A percentile compares a stretch with the other conserved stretches of the same genome.
These are phyloP conservation scores for Aspergillus brunneoviolaceus DNA, from an alignment of 2,329 filamentous ascomycete species.

Conservation along the genomic window DNA sequence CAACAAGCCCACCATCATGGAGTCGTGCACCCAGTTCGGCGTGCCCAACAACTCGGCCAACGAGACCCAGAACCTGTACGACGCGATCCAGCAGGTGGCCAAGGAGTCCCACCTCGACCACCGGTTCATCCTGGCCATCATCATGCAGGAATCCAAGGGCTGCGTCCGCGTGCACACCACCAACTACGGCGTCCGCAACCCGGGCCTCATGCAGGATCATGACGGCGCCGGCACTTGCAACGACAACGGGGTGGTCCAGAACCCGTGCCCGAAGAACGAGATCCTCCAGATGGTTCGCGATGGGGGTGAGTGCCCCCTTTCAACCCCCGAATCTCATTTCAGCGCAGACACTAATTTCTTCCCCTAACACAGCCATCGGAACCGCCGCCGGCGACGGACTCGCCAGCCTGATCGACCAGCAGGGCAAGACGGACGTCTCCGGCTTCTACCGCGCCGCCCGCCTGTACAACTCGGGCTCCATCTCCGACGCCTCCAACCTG, in stretches of 20 bases:
- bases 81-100: conserved; percentile 36
- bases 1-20: conserved; percentile 14
- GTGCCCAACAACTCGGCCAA: conserved; percentile 29
- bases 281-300: conserved; percentile 43
- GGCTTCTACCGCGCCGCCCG: neutral
- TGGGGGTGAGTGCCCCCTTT: conserved; percentile 22
- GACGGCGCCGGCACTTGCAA: conserved; percentile 37
- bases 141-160: conserved; percentile 49
- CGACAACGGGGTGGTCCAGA: conserved; percentile 22
- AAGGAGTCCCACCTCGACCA: conserved; percentile 33
- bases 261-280: conserved; percentile 25
- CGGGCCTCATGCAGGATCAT: conserved; percentile 40
- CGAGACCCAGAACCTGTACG: conserved; percentile 32
- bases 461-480: neutral
- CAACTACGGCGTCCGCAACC: conserved; percentile 44
- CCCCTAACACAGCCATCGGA: neutral
- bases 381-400: neutral
- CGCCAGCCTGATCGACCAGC: neutral
- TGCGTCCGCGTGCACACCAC: conserved; percentile 47
- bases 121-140: conserved; percentile 47
- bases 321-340: neutral
- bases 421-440: neutral
- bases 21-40: conserved; percentile 19
- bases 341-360: neutral
- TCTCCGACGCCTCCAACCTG: neutral